Conservation (phyloP, 495 filamentous ascomycete genomes). For the Trypethelium eluteriae region DNA sequence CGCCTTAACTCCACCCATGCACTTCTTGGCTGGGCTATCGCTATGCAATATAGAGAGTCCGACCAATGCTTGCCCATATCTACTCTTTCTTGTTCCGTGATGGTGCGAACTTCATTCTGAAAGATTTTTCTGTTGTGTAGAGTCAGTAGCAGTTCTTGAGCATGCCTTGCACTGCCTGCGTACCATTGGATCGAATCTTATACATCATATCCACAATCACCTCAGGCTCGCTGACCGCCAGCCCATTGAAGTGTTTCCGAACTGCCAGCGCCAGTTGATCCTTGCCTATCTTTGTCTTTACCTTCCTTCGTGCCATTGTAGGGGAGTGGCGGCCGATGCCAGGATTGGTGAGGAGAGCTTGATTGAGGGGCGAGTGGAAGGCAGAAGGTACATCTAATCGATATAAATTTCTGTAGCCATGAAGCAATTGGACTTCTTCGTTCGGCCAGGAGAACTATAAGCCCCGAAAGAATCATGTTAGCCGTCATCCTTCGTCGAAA, state of each 20-base stretch:
- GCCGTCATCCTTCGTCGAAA: not conserved
- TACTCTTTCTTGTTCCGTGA: constrained; percentile 19
- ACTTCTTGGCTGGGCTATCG: not conserved
- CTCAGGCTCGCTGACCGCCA: constrained; percentile 77
- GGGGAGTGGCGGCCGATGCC: constrained; percentile 65
- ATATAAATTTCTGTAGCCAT: constrained; percentile 73
- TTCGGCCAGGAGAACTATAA: constrained; percentile 67
- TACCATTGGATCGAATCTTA: constrained; percentile 61
- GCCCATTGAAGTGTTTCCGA: constrained; percentile 82
- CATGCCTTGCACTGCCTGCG: constrained; percentile 13
- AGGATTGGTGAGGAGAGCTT: constrained; percentile 59
- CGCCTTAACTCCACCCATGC: constrained; percentile 1
- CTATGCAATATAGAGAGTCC: not conserved
- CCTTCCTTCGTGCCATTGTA: constrained; percentile 59
- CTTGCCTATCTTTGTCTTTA: constrained; percentile 59
- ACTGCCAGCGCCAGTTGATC: constrained; percentile 74
- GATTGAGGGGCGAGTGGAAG: constrained; percentile 63
- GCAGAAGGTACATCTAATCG: constrained; percentile 60
- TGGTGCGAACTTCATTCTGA: constrained; percentile 42
- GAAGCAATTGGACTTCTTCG: constrained; percentile 62
- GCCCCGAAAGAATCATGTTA: constrained; percentile 7
- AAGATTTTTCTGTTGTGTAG: constrained; percentile 37
- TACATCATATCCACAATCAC: constrained; percentile 82
- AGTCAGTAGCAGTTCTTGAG: constrained; percentile 1
- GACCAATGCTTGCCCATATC: not conserved